Percentiles rank a stretch among this genome's conserved stretches.
These are phyloP conservation scores for Canariomyces notabilis DNA, from an alignment of 2,329 filamentous ascomycete genomes.

Conservation along the genomic window DNA sequence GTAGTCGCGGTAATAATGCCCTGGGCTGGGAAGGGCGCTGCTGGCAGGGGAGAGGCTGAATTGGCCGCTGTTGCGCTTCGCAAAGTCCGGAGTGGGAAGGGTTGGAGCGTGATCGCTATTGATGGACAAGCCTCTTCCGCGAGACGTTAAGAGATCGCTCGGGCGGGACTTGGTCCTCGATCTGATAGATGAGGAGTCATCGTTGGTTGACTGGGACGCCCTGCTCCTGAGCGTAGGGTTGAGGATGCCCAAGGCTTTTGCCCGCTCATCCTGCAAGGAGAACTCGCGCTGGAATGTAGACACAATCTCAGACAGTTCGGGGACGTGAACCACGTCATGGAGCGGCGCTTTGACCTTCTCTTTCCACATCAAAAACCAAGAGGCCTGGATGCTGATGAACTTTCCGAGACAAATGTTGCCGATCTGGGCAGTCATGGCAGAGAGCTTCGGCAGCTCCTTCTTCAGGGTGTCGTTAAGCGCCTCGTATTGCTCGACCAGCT, in stretches of 20 bases:
- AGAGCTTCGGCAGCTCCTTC: conserved; percentile 83
- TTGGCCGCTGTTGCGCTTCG: conserved; percentile 60
- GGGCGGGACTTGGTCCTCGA: conserved; percentile 45
- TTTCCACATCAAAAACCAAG: conserved; percentile 79
- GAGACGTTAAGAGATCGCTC: conserved; percentile 41
- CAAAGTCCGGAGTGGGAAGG: conserved; percentile 62
- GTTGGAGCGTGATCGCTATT: conserved; percentile 59
- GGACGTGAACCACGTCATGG: conserved; percentile 56
- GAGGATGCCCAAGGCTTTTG: conserved; percentile 68
- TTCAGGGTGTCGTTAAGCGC: conserved; percentile 91
- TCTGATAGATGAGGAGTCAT: conserved; percentile 44
- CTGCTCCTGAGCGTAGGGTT: conserved; percentile 62
- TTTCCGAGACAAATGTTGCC: conserved; percentile 78
- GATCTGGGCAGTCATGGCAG: conserved; percentile 72
- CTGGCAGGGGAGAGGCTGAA: conserved; percentile 56
- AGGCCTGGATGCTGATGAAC: conserved; percentile 76
- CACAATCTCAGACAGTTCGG: conserved; percentile 68
- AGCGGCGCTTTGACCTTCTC: conserved; percentile 75
- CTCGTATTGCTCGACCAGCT: conserved; percentile 82
- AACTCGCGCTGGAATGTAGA: conserved; percentile 75
- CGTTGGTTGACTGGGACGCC: conserved; percentile 53
- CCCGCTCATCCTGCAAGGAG: conserved; percentile 66
- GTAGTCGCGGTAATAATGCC: conserved; percentile 53
- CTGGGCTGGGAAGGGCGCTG: conserved; percentile 42
- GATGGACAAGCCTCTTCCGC: conserved; percentile 55